A percentile compares a stretch with the other conserved stretches of the same genome.
Conservation (phyloP, 176 grass and related monocot genomes). For the Juncus inflexus region DNA sequence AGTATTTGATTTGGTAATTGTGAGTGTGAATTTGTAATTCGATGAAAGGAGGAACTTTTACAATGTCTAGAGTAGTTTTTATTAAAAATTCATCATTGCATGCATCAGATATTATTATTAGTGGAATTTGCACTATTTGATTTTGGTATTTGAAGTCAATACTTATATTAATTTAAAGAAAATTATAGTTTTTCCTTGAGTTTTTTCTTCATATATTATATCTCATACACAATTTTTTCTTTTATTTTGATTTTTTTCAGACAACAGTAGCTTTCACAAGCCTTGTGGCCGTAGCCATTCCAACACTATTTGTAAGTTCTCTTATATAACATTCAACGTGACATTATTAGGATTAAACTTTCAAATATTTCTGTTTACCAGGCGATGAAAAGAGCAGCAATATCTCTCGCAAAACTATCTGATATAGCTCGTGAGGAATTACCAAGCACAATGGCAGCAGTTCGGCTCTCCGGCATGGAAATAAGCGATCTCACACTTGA, state of each 20-base stretch:
- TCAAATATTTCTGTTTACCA: slow-evolving; percentile 21
- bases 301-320: slow-evolving; percentile 53
- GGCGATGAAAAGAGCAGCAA: slow-evolving; percentile 72
- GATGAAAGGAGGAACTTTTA: background rate
- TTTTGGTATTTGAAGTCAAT: background rate
- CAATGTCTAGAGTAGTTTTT: too few species aligned
- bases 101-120: background rate
- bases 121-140: background rate
- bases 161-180: background rate
- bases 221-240: background rate
- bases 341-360: background rate
- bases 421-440: slow-evolving; percentile 63
- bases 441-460: slow-evolving; percentile 58
- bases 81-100: too few species aligned
- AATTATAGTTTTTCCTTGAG: too few species aligned
- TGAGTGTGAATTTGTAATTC: background rate
- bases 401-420: slow-evolving; percentile 60
- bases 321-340: background rate
- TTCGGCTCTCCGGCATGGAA: slow-evolving; percentile 74
- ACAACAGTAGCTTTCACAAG: slow-evolving; percentile 59
- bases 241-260: slow-evolving; percentile 34
- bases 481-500: slow-evolving; percentile 85
- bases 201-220: too few species aligned
- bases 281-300: slow-evolving; percentile 53
- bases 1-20: slow-evolving; percentile 1